A percentile compares a stretch with the other conserved stretches of the same genome.
Conservation (phyloP, 2,329 filamentous ascomycete species). For the Claviceps sp. region DNA sequence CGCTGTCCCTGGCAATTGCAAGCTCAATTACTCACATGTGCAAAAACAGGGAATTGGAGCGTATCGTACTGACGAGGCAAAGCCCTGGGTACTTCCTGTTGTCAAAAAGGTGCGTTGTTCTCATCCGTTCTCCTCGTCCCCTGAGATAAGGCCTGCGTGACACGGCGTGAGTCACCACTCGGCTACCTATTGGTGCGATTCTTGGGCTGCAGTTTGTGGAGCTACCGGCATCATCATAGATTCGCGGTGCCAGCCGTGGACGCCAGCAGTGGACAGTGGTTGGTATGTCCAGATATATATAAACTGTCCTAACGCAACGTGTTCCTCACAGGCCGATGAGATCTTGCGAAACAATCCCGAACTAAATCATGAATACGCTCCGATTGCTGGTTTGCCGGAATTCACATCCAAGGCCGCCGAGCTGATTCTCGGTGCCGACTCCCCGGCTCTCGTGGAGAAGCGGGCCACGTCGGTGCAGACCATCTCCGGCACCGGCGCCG, state of each 20-base stretch:
- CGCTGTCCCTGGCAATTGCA: too few species aligned
- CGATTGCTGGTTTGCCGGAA: slow-evolving; percentile 74
- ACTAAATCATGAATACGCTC: slow-evolving; percentile 95
- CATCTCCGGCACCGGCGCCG: slow-evolving; percentile 91
- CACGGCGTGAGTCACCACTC: not conserved
- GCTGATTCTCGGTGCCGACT: slow-evolving; percentile 69
- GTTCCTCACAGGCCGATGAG: slow-evolving; percentile 61
- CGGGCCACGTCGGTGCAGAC: slow-evolving; percentile 76
- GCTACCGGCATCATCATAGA: not conserved
- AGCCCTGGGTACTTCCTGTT: slow-evolving; percentile 93
- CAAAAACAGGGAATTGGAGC: slow-evolving; percentile 59
- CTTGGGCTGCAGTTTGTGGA: not conserved
- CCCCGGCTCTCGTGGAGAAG: slow-evolving; percentile 71
- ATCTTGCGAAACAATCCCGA: slow-evolving; percentile 77
- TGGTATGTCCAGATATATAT: not conserved
- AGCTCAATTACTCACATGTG: not conserved
- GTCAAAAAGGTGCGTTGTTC: slow-evolving; percentile 67
- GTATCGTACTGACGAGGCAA: slow-evolving; percentile 87
- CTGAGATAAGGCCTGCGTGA: not conserved
- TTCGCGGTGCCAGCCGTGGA: not conserved
- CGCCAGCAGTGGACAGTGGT: not conserved
- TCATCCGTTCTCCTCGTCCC: not conserved
- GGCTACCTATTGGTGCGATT: not conserved
- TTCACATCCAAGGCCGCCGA: slow-evolving; percentile 87
- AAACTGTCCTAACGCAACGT: not conserved